A percentile compares a stretch with the other conserved stretches of the same genome.
phyloP scores from a whole-genome alignment of 805 yeast species.

The Candida fluviatilis region DNA sequence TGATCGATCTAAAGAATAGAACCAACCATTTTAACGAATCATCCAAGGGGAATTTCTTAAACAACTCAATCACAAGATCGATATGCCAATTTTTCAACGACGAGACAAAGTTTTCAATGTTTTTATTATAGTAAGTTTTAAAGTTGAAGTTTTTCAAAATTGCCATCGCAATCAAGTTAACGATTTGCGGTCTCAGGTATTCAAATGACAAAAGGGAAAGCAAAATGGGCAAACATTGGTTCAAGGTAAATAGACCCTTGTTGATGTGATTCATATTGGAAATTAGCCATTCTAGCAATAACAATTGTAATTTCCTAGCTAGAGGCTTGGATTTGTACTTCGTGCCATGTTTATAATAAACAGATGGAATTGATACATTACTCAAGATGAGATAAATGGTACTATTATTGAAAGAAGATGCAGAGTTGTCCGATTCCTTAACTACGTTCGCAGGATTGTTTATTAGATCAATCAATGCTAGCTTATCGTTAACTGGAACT shows the following conservation, averaged over 20 bases:
- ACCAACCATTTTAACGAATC: constrained; percentile 20
- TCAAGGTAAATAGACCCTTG: constrained; percentile 8
- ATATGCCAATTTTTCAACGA: constrained; percentile 27
- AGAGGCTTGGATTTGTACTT: constrained; percentile 11
- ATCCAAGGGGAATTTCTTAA: constrained; percentile 28
- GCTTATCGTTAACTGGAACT: not conserved
- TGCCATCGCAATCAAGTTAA: constrained; percentile 17
- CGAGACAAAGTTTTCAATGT: constrained; percentile 5
- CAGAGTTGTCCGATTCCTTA: too few species aligned
- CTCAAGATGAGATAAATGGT: constrained; percentile 8
- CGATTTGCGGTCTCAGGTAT: constrained; percentile 18
- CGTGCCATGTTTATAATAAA: constrained; percentile 12
- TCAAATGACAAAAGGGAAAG: constrained; percentile 20
- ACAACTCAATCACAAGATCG: constrained; percentile 23
- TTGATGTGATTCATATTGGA: constrained; percentile 16
- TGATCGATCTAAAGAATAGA: constrained; percentile 15
- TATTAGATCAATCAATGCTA: not conserved
- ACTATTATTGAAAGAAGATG: not conserved
- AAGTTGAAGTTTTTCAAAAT: constrained; percentile 11
- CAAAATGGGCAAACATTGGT: constrained; percentile 14
- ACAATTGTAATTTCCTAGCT: constrained; percentile 13
- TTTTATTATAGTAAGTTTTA: constrained; percentile 9
- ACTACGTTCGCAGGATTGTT: too few species aligned
- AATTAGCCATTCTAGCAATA: constrained; percentile 20
- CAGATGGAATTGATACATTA: constrained; percentile 12